These are phyloP conservation scores for Aegilops bicornis DNA, from an alignment of 176 grass and related monocot species.

Conservation along the genomic window DNA sequence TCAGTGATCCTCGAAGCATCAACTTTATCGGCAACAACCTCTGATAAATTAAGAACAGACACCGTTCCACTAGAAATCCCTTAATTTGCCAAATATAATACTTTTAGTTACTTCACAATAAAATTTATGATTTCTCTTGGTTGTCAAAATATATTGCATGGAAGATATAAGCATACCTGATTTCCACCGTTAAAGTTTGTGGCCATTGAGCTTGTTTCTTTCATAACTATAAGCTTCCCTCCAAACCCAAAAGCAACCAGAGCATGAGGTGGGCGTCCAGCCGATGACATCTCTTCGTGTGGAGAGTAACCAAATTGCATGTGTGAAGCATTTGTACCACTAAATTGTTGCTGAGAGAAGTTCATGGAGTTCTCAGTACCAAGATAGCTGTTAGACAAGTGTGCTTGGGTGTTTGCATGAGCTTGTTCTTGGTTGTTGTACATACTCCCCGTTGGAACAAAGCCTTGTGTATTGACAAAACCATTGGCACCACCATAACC, in stretches of 20 bases:
- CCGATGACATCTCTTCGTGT: constrained; percentile 59
- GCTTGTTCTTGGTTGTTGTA: constrained; percentile 35
- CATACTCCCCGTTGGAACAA: constrained; percentile 45
- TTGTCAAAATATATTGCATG: constrained; percentile 19
- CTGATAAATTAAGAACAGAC: constrained; percentile 79
- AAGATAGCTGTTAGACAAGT: constrained; percentile 58
- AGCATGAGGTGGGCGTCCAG: constrained; percentile 78
- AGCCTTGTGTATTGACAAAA: constrained; percentile 31
- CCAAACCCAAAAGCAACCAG: constrained; percentile 93
- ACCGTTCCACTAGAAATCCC: constrained; percentile 48
- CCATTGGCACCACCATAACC: constrained; percentile 46
- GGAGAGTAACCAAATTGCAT: constrained; percentile 51
- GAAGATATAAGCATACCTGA: constrained; percentile 47
- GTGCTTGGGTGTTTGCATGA: constrained; percentile 35
- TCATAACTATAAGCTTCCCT: constrained; percentile 81
- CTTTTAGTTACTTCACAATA: constrained; percentile 29
- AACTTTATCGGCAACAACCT: constrained; percentile 56
- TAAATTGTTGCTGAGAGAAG: constrained; percentile 62
- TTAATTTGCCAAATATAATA: constrained; percentile 34
- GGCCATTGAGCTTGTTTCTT: constrained; percentile 60
- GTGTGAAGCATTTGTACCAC: constrained; percentile 55
- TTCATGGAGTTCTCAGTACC: constrained; percentile 50
- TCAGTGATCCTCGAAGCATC: constrained; percentile 52
- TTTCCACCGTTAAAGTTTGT: constrained; percentile 56
- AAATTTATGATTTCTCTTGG: constrained; percentile 2